Conservation (phyloP, 106 monocot genomes). For the Dendrobium catenatum region DNA sequence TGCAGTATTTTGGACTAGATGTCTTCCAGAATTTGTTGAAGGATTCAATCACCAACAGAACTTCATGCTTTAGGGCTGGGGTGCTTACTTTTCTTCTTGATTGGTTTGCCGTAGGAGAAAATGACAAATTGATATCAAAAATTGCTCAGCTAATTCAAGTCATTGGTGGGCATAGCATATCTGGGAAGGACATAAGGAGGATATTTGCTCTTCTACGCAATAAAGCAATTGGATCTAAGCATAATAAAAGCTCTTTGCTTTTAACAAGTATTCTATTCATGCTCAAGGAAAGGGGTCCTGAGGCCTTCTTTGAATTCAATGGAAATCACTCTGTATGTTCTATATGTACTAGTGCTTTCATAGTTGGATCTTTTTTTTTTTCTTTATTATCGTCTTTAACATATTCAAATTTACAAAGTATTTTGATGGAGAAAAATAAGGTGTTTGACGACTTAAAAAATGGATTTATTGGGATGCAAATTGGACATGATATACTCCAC, state of each 20-base stretch:
- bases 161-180: conserved; percentile 91
- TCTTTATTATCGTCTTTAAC: neutral
- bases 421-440: neutral
- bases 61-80: conserved; percentile 72
- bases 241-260: conserved; percentile 63
- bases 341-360: neutral
- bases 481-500: neutral
- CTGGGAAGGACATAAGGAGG: conserved; percentile 90
- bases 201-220: conserved; percentile 85
- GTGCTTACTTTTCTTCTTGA: conserved; percentile 88
- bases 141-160: conserved; percentile 75
- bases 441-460: neutral
- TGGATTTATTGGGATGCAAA: neutral
- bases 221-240: conserved; percentile 44
- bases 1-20: conserved; percentile 84
- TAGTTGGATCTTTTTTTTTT: neutral
- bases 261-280: conserved; percentile 59
- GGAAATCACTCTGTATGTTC: conserved; percentile 79
- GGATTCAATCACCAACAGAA: conserved; percentile 76
- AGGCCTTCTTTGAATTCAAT: conserved; percentile 92
- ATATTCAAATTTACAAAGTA: neutral
- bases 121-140: conserved; percentile 44
- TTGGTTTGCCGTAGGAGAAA: conserved; percentile 73
- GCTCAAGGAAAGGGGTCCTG: conserved; percentile 94
- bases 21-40: conserved; percentile 60